Evolutionary conservation across 495 filamentous ascomycete species (phyloP), one percentile per base, ranked within the genome.

Genomic region (Xylaria castorea): DNA sequence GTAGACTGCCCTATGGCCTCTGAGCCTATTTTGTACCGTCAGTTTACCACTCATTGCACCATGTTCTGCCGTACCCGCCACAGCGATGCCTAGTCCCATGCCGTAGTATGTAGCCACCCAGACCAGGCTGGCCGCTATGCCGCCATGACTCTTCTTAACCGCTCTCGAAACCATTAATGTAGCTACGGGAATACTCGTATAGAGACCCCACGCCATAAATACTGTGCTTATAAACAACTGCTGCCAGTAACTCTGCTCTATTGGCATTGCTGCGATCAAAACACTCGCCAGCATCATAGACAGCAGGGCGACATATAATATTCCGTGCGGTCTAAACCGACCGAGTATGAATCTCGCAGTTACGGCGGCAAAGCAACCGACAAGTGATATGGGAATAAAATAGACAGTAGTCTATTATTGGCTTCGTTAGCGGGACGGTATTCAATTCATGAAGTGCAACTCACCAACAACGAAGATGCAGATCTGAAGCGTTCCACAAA

Each of bases 71-170:
- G 89, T 92, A 0, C 89, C 90, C 0, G 90, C 91, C 64, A 93
- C 81, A 0, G 91, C 91, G 9, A 93, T 76, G 0, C 90, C 90
- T n/a, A 92, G 75, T 0, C 86, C 88, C 68, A 93, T 91, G 57
- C 82, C 86, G 72, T 92, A 93, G 70, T 92, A 92, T 61, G 92
- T 87, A 7, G 89, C 81, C 0, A 90, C 92, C 55, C 82, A 89
- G 18, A 92, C 87, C 30, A 94, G 78, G n/a, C 83, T 87, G 0
- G 88, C 89, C 5, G 87, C 89, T 7, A 89, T 80, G 12, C 88
- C 89, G 70, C 92, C 88, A 68, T 90, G 82, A 53, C 88, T 81
- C 55, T 80, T 83, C 9, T 78, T 77, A 63, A 91, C 82, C 1
- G 82, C 77, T 70, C 91, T 86, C 22, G 83, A 85, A 5, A 92